Percentiles rank a stretch among this genome's conserved stretches.
Conservation (phyloP, 441 rosid species). For the Arabidopsis hybrid region DNA sequence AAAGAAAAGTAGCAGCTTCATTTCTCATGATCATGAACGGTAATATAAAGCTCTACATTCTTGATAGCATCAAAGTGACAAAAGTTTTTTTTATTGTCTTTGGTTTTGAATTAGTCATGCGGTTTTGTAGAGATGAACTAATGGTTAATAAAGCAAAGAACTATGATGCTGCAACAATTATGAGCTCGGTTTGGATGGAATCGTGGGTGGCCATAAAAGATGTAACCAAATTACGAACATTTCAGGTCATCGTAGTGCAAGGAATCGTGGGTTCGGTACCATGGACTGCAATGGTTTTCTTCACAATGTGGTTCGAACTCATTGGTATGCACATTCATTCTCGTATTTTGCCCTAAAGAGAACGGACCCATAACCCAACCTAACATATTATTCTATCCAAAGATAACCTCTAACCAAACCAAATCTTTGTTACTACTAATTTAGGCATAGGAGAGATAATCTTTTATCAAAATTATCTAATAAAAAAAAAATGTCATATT, state of each 20-base stretch:
- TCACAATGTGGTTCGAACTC: constrained; percentile 95
- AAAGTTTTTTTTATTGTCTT: background rate
- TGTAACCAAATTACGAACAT: constrained; percentile 76
- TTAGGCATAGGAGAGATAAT: background rate
- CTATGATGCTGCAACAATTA: constrained; percentile 34
- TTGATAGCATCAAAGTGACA: background rate
- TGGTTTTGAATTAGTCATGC: constrained; percentile 2
- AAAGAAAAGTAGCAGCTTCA: constrained; percentile 38
- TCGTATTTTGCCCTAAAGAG: constrained; percentile 20
- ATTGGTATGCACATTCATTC: constrained; percentile 57
- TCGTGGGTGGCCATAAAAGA: constrained; percentile 79
- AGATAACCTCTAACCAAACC: background rate
- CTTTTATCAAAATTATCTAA: background rate
- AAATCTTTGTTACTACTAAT: background rate
- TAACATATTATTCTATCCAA: background rate
- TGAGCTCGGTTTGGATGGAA: constrained; percentile 69
- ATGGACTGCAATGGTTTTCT: constrained; percentile 98
- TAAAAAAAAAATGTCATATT: background rate
- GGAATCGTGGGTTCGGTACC: constrained; percentile 89
- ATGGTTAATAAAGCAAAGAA: background rate
- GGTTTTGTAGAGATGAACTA: constrained; percentile 57
- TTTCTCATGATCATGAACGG: constrained; percentile 28
- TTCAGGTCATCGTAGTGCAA: constrained; percentile 88
- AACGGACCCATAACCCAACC: background rate
- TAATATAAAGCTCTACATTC: background rate